A percentile compares a stretch with the other conserved stretches of the same genome.
phyloP scores from a whole-genome alignment of 176 grass and related monocot genomes.

The Bolboschoenus planiculmis region DNA sequence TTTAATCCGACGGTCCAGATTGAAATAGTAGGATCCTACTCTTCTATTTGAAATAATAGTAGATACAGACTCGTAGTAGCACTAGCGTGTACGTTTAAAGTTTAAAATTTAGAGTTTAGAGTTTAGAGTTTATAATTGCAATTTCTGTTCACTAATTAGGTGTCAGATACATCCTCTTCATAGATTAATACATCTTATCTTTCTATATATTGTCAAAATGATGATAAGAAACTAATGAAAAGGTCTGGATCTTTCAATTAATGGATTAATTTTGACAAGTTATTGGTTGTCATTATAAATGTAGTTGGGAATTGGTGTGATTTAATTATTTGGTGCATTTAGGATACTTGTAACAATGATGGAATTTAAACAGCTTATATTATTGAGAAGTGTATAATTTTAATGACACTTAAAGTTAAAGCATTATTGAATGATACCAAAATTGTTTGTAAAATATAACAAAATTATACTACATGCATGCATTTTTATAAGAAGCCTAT shows the following conservation, averaged over 20 bases:
- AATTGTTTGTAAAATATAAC: background rate
- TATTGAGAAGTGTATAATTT: no score
- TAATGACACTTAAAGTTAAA: no score
- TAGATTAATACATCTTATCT: background rate
- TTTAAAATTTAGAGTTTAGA: no score
- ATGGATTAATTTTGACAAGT: background rate
- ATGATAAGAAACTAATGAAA: background rate
- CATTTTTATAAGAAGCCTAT: background rate
- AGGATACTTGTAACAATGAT: no score
- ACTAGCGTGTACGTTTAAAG: background rate
- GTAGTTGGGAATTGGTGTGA: background rate
- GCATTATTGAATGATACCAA: background rate
- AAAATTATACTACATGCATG: background rate
- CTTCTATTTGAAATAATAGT: no score
- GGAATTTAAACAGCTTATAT: no score
- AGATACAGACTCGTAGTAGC: no score
- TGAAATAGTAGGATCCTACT: no score
- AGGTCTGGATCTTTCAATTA: background rate
- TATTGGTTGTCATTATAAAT: background rate
- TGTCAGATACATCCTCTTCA: background rate
- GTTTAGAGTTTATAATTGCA: background rate
- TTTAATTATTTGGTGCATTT: background rate
- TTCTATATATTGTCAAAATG: background rate
- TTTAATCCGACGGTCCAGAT: no score
- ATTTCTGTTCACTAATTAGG: background rate